Base-by-base conservation (phyloP, 192 early-diverging fungal genomes). In the Podochytrium sp. region DNA sequence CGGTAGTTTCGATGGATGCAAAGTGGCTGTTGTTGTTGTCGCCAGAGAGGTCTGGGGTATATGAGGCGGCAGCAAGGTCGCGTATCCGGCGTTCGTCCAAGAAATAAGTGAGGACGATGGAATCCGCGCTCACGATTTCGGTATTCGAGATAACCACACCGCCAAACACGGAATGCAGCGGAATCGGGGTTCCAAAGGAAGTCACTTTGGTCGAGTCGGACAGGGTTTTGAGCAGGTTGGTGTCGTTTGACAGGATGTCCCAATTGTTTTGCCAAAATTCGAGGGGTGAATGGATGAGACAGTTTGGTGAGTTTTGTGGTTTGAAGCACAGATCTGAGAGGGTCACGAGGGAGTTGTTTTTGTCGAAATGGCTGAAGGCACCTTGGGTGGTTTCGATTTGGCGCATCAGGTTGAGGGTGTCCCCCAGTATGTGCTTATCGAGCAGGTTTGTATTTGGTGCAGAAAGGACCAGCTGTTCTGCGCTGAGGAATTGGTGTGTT, bases 281-380 rank as follows among this genome's bases (percentile, higher is more conserved):
- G 7, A 88, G 73, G 7, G 87, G 86, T 18, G 87, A 88, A 65
- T 92, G 85, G 1, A 89, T 74, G 2, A 92, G 43, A 59, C 91
- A 92, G 7, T 55, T 55, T 23, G n/a, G n/a, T n/a, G n/a, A n/a
- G n/a, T n/a, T n/a, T n/a, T n/a, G n/a, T 29, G 23, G 20, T 47
- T 47, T 55, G 52, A 55, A 0, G 23, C 52, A 7, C 20, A 25
- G 25, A 55, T 27, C 25, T 23, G 52, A 55, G 7, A 55, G 7
- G 7, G 52, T 20, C 10, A 55, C 25, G 43, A 20, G n/a, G 16
- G 52, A 55, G 25, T 55, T 29, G 35, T 52, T 64, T 34, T 52
- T 72, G 63, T 57, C n/a, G n/a, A n/a, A n/a, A n/a, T n/a, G n/a
- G n/a, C n/a, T n/a, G n/a, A n/a, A n/a, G n/a, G n/a, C n/a, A n/a